Conservation (phyloP, 1,284 basidiomycete genomes). For the Ustilago hordei region DNA sequence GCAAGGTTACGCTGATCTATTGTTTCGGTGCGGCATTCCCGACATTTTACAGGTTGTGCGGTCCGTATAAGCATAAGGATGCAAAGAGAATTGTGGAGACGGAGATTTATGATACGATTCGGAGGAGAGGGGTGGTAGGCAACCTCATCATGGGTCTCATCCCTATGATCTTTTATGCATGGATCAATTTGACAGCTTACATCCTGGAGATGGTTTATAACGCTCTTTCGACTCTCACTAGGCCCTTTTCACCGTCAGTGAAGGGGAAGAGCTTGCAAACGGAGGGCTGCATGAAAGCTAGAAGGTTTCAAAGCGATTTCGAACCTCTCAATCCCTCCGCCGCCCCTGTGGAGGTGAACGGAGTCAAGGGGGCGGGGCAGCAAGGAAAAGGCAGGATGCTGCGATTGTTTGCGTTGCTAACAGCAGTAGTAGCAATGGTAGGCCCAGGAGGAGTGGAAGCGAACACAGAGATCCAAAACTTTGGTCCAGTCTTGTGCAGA, state of each 20-base stretch:
- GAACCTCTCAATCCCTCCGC: constrained; percentile 9
- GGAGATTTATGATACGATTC: constrained; percentile 78
- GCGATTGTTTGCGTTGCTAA: constrained; percentile 42
- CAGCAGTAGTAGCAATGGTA: constrained; percentile 24
- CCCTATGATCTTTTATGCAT: constrained; percentile 71
- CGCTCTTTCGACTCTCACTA: constrained; percentile 7
- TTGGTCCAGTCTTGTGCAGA: constrained; percentile 51
- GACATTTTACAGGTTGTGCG: constrained; percentile 76
- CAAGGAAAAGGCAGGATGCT: constrained; percentile 28
- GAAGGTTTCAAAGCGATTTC: constrained; percentile 41
- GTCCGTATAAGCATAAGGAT: constrained; percentile 72
- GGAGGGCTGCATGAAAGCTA: constrained; percentile 10
- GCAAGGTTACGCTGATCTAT: constrained; percentile 75
- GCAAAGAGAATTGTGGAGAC: constrained; percentile 72
- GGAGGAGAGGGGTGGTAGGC: constrained; percentile 74
- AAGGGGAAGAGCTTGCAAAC: not conserved
- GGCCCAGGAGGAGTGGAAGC: constrained; percentile 18
- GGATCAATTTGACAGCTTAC: constrained; percentile 69
- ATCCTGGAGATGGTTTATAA: constrained; percentile 56
- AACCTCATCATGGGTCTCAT: constrained; percentile 75
- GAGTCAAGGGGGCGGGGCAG: not conserved
- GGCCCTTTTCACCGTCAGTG: constrained; percentile 6
- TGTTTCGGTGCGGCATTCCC: constrained; percentile 77
- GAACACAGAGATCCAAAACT: constrained; percentile 55
- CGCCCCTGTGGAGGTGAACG: not conserved